Conservation (phyloP, 139 green algal species). For the Tetraselmis chui region DNA sequence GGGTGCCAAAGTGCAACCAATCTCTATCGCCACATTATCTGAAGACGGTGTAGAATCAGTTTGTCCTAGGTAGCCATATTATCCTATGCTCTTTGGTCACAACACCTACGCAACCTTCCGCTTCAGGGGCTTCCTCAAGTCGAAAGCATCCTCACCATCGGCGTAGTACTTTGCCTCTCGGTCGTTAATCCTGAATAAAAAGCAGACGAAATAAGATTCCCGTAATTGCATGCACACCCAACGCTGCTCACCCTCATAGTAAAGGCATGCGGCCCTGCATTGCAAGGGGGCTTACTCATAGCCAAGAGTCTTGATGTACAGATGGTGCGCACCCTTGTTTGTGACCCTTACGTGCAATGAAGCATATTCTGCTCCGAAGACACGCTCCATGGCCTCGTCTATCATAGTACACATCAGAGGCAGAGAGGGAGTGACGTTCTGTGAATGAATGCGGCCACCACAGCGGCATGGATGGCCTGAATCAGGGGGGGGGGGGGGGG, state of each 20-base stretch:
- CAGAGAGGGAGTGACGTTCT: neutral
- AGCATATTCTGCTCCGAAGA: constrained; percentile 91
- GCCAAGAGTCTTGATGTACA: constrained; percentile 90
- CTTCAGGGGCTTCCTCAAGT: constrained; percentile 78
- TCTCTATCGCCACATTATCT: too few relatives aligned
- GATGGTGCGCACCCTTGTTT: constrained; percentile 90
- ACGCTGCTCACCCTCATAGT: too few relatives aligned
- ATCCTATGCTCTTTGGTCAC: too few relatives aligned
- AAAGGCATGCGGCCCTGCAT: too few relatives aligned
- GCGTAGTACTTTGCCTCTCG: constrained; percentile 97
- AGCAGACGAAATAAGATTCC: too few relatives aligned
- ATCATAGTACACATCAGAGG: constrained; percentile 6
- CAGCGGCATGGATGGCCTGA: too few relatives aligned
- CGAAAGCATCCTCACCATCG: constrained; percentile 91
- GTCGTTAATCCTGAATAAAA: constrained; percentile 71
- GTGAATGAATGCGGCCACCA: neutral
- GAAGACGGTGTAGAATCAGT: too few relatives aligned
- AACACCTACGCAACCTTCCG: too few relatives aligned
- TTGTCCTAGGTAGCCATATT: too few relatives aligned
- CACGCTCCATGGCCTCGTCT: constrained; percentile 87
- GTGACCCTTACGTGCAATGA: constrained; percentile 93
- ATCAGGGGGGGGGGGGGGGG: too few relatives aligned
- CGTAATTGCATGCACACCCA: too few relatives aligned
- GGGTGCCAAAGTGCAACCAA: too few relatives aligned
- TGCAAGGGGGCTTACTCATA: constrained; percentile 68